Conservation (phyloP, 129 eudicot species). For the Flaveria trinervia region DNA sequence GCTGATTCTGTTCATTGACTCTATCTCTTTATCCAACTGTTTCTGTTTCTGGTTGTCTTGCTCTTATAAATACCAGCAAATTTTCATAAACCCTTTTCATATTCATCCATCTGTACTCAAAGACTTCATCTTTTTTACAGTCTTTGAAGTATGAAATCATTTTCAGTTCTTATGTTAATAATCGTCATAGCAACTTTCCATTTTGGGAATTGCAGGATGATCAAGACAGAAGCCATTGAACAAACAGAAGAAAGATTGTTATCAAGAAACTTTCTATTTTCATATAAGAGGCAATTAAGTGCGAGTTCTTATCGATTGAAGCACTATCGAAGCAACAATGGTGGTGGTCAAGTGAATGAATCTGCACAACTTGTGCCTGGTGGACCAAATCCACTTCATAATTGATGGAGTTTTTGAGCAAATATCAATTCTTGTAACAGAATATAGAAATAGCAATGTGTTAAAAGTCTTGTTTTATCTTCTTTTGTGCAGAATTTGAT, state of each 20-base stretch:
- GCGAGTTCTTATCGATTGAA: slow-evolving; percentile 32
- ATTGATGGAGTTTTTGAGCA: slow-evolving; percentile 23
- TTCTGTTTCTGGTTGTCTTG: slow-evolving; percentile 7
- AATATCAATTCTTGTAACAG: slow-evolving; percentile 17
- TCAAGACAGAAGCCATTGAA: slow-evolving; percentile 26
- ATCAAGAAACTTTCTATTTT: slow-evolving; percentile 28
- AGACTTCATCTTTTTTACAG: not conserved
- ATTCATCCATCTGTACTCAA: slow-evolving; percentile 18
- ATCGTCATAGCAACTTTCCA: slow-evolving; percentile 36
- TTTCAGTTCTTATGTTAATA: slow-evolving; percentile 24
- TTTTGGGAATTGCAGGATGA: slow-evolving; percentile 33
- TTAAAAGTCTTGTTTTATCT: not conserved
- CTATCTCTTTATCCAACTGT: slow-evolving; percentile 37
- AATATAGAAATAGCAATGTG: slow-evolving; percentile 24
- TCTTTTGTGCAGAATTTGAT: slow-evolving; percentile 16
- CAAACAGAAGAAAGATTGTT: slow-evolving; percentile 26
- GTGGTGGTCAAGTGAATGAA: slow-evolving; percentile 13
- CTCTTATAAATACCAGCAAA: slow-evolving; percentile 28
- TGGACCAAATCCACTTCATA: slow-evolving; percentile 46
- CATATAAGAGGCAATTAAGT: slow-evolving; percentile 28
- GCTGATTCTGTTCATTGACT: slow-evolving; percentile 28
- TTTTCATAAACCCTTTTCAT: slow-evolving; percentile 33
- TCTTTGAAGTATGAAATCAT: slow-evolving; percentile 29
- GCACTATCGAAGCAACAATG: slow-evolving; percentile 20
- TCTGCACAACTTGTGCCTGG: slow-evolving; percentile 35